These are phyloP conservation scores for Cymbopogon flexuosus DNA, from an alignment of 202 grass and related monocot species.

Conservation along the genomic window DNA sequence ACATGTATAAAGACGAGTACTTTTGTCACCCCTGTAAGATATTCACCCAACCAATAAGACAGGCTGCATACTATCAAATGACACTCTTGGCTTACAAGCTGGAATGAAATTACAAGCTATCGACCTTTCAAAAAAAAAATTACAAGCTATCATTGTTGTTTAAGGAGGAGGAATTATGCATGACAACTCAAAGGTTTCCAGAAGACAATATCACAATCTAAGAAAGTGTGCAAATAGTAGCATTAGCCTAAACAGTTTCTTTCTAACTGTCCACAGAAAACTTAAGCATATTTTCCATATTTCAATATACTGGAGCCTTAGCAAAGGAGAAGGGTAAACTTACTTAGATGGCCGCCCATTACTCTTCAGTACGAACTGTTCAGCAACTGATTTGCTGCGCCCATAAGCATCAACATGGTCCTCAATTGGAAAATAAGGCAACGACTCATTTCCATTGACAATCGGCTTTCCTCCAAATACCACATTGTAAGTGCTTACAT, in stretches of 20 bases:
- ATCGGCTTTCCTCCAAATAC: constrained; percentile 84
- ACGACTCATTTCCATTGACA: constrained; percentile 56
- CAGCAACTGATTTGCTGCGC: constrained; percentile 81
- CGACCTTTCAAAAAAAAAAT: too few relatives aligned
- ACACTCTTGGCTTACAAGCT: not conserved
- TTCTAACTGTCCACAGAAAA: not conserved
- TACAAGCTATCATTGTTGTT: not conserved
- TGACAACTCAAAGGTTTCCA: not conserved
- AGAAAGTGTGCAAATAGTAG: not conserved
- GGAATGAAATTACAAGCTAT: constrained; percentile 17
- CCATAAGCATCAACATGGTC: constrained; percentile 85
- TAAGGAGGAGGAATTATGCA: not conserved
- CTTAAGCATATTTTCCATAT: not conserved
- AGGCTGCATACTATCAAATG: not conserved
- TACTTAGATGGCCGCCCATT: constrained; percentile 79
- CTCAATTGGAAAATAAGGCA: constrained; percentile 80
- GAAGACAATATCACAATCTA: not conserved
- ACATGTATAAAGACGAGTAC: constrained; percentile 68
- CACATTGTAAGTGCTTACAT: constrained; percentile 87
- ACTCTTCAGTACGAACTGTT: constrained; percentile 83
- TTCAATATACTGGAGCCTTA: not conserved
- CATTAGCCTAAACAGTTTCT: not conserved
- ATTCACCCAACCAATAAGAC: constrained; percentile 22
- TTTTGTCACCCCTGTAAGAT: constrained; percentile 44
- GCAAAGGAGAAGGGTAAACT: constrained; percentile 16